Conservation (phyloP, 2,329 filamentous ascomycete species). For the Westerdykella aurantiaca region DNA sequence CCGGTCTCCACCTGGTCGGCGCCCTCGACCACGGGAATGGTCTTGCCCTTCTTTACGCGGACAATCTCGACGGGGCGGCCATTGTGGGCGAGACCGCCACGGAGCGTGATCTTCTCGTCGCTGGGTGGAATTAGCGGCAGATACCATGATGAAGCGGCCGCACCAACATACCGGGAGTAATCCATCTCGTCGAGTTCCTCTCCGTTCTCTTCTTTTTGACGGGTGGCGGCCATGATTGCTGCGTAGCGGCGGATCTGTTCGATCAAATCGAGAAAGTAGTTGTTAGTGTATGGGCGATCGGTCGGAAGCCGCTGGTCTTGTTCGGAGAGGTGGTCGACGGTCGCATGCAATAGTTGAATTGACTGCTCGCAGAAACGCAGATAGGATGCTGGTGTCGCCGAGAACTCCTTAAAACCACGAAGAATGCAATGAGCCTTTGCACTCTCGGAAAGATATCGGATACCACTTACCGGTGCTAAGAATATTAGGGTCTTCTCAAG, state of each 20-base stretch:
- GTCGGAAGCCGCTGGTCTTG: slow-evolving; percentile 76
- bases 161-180: slow-evolving; percentile 39
- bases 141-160: slow-evolving; percentile 1
- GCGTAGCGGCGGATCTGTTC: slow-evolving; percentile 91
- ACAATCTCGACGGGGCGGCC: slow-evolving; percentile 81
- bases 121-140: slow-evolving; percentile 35
- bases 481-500: slow-evolving; percentile 90
- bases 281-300: slow-evolving; percentile 89
- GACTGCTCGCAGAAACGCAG: slow-evolving; percentile 86
- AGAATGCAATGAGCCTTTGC: slow-evolving; percentile 62
- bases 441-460: slow-evolving; percentile 49
- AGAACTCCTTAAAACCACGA: slow-evolving; percentile 64
- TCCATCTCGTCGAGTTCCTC: slow-evolving; percentile 49
- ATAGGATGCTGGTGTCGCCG: slow-evolving; percentile 65
- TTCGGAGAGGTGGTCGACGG: slow-evolving; percentile 78
- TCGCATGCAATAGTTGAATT: slow-evolving; percentile 83
- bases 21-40: slow-evolving; percentile 63
- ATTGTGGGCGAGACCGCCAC: slow-evolving; percentile 75
- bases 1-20: slow-evolving; percentile 56
- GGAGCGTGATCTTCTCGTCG: slow-evolving; percentile 69
- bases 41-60: slow-evolving; percentile 71
- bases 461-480: slow-evolving; percentile 82
- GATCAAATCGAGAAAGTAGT: slow-evolving; percentile 93
- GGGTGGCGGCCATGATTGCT: slow-evolving; percentile 69
- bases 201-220: slow-evolving; percentile 58